Evolutionary conservation across 169 alveolate genomes (phyloP), one percentile per base, ranked within the genome.

Genomic region (Theileria orientalis): DNA sequence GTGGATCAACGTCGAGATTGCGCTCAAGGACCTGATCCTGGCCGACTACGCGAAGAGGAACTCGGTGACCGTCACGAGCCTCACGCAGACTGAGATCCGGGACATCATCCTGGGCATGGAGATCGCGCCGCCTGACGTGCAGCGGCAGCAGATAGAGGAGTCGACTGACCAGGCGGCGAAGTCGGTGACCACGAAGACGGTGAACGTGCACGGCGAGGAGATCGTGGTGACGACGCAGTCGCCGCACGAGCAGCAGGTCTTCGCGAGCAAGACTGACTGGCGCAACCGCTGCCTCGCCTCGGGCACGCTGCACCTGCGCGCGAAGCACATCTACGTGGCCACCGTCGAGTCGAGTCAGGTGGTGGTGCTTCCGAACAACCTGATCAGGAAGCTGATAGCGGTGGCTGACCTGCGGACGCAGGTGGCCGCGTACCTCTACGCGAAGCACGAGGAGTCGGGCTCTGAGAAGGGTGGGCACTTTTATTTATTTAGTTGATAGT

Each of bases 81-180:
- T 98, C 52, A 98, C 99, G 21, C 98, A 98, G 92, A 95, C 98
- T 79, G 99, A 98, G 90, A 97, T 98, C 49, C 94, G 99, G 80
- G 99, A 98, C 87, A 98, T 98, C 69, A 97, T 98, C 35, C 87
- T 98, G 49, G 99, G 99, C 33, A 97, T 97, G 99, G 99, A 98
- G 86, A 97, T 98, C 69, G 94, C 99, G 7, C 99, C 99, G 1
- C 99, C 99, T 16, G 91, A 97, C 69, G 70, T 97, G 46, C 97
- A 95, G 86, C 84, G 96, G 63, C 98, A 93, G 90, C 96, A 97
- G 87, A 96, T 95, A 40, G 98, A 95, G 23, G 99, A 95, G 69
- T 92, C 95, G 46, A 86, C 77, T 47, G 91, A 74, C 56, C 86
- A 68, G 32, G 72, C 91, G 30, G 94, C 78, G 59, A 92, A 90